These are phyloP conservation scores for Aurantiochytrium sp. DNA, from an alignment of 108 stramenopile genomes.

Conservation along the genomic window DNA sequence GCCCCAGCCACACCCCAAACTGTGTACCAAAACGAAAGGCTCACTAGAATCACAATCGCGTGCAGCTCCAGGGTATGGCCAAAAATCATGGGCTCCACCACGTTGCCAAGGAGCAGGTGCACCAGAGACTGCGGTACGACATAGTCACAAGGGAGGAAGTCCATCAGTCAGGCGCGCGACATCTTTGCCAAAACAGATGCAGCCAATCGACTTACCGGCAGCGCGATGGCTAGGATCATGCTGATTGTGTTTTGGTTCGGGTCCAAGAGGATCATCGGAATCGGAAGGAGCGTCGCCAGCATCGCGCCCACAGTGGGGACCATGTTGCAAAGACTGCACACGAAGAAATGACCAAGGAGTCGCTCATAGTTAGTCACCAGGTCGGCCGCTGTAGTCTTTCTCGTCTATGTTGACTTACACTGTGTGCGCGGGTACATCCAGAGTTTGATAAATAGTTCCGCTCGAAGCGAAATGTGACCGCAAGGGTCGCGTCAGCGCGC, in stretches of 20 bases:
- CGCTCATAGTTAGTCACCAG: no score
- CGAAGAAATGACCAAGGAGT: neutral
- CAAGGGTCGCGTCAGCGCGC: no score
- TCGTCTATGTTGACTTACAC: no score
- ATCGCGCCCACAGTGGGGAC: constrained; percentile 5
- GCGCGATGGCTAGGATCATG: constrained; percentile 38
- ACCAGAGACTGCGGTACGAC: neutral
- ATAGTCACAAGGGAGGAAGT: no score
- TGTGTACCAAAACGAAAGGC: constrained; percentile 42
- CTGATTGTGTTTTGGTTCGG: constrained; percentile 23
- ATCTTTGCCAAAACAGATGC: no score
- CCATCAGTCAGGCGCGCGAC: no score
- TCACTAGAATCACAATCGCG: constrained; percentile 45
- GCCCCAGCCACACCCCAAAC: constrained; percentile 47
- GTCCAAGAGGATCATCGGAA: neutral
- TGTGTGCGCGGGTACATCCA: no score
- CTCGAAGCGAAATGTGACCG: no score
- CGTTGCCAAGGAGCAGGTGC: constrained; percentile 43
- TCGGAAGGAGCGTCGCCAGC: neutral
- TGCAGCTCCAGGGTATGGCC: constrained; percentile 42
- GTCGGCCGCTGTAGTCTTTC: no score
- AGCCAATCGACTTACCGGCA: neutral
- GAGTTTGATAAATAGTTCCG: no score
- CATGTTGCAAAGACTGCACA: neutral
- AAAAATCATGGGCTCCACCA: constrained; percentile 44